Evolutionary conservation across 208 protist genomes (phyloP).

Genomic region (Cochliopodium minus): DNA sequence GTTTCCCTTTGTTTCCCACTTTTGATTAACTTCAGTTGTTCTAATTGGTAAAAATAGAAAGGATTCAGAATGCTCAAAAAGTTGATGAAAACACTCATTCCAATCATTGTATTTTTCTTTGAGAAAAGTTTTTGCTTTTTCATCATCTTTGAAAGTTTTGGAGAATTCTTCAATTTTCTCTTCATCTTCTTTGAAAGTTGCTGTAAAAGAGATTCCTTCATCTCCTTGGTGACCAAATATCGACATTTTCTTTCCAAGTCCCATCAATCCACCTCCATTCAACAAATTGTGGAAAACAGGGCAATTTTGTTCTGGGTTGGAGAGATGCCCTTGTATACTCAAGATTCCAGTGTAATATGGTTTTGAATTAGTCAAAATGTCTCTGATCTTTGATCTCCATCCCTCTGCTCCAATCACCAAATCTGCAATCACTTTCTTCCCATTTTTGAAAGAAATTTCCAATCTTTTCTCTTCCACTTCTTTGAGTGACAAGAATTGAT

Average conservation of each 20-base stretch:
- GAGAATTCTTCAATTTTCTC: not conserved
- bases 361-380: not conserved
- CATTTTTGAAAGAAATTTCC: not conserved
- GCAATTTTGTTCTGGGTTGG: no score
- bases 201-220: not conserved
- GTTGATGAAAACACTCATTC: not conserved
- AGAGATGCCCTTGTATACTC: not conserved
- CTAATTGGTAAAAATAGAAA: not conserved
- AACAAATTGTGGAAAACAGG: not conserved
- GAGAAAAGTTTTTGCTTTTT: not conserved
- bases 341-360: slow-evolving; percentile 6
- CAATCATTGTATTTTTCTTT: not conserved
- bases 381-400: slow-evolving; percentile 2
- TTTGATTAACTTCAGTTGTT: not conserved
- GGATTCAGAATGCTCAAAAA: not conserved
- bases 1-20: slow-evolving; percentile 1
- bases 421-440: not conserved
- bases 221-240: no score
- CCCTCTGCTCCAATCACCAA: slow-evolving; percentile 17
- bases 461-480: not conserved
- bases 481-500: not conserved
- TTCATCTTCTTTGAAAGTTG: not conserved
- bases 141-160: not conserved
- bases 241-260: no score
- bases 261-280: not conserved